phyloP scores from a whole-genome alignment of 2,329 filamentous ascomycete species.

The Aureobasidium namibiae region DNA sequence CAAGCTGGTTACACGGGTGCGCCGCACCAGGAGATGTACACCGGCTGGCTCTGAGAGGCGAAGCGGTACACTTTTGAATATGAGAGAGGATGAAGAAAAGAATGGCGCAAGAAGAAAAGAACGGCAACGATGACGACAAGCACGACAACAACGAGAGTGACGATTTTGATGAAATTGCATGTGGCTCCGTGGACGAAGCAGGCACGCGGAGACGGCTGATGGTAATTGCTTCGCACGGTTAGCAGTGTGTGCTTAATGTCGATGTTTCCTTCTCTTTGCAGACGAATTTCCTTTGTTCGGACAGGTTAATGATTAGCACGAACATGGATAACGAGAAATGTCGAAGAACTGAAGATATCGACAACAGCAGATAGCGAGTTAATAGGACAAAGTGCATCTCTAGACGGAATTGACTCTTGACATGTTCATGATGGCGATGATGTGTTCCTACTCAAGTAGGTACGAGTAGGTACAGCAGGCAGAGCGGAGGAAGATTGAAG shows the following conservation, averaged over 20 bases:
- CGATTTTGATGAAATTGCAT: conserved; percentile 9
- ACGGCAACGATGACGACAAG: conserved; percentile 4
- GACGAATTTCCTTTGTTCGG: background rate
- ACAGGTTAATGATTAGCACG: background rate
- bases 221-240: background rate
- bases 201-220: background rate
- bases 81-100: too few relatives aligned
- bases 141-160: conserved; percentile 2
- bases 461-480: too few relatives aligned
- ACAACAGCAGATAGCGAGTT: background rate
- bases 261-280: background rate
- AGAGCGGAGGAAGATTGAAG: background rate
- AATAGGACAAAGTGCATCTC: background rate
- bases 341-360: too few relatives aligned
- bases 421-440: background rate
- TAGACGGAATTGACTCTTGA: background rate
- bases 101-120: background rate
- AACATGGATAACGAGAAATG: background rate
- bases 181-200: background rate
- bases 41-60: background rate
- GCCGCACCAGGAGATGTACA: conserved; percentile 2
- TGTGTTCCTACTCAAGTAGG: too few relatives aligned
- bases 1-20: background rate
- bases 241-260: background rate
- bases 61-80: background rate